Base-by-base conservation (phyloP, 208 protist genomes). In the Leishmania turanica region DNA sequence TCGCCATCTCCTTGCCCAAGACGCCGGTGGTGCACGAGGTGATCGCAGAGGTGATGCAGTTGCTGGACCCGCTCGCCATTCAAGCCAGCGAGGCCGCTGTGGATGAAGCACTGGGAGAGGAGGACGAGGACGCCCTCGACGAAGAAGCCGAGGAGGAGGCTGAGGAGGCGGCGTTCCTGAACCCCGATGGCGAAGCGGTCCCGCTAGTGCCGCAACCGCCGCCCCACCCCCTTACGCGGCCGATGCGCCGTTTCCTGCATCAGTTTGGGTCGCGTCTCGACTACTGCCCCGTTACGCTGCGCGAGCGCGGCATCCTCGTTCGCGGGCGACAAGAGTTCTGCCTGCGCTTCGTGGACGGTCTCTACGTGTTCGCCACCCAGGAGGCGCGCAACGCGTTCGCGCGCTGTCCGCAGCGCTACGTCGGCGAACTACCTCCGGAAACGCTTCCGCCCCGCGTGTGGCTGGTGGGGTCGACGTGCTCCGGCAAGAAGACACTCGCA, bases 241-340 rank as follows among this genome's bases (percentile, higher is more conserved):
- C 92, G 27, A 81, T 77, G 37, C 87, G 84, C 6, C 83, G 87
- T 65, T 96, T 96, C 62, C 79, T 96, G 58, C 89, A 97, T 71
- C 93, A 97, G 84, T 96, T 98, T 78, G 95, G 95, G 72, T 84
- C 83, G 11, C 75, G 84, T 7, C 83, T 96, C 19, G 64, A 96
- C 69, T 97, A 94, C 87, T 98, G 95, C 79, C 95, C 95, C 11
- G 95, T 98, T 49, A 93, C 93, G 34, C 79, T 96, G 45, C 80
- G 90, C 64, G 87, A 95, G 69, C 87, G 90, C 76, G 82, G 89
- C 7, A 83, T 97, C 24, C 86, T 98, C 1, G 85, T 96, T 40
- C 90, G 88, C 24, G 95, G 95, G 37, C 77, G 82, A 40, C 83
- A 88, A 53, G 93, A 96, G 7, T 72, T 92, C 49, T 92, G 91